Evolutionary conservation across 2,329 filamentous ascomycete species (phyloP).

Genomic region (Colletotrichum ledebouriae): DNA sequence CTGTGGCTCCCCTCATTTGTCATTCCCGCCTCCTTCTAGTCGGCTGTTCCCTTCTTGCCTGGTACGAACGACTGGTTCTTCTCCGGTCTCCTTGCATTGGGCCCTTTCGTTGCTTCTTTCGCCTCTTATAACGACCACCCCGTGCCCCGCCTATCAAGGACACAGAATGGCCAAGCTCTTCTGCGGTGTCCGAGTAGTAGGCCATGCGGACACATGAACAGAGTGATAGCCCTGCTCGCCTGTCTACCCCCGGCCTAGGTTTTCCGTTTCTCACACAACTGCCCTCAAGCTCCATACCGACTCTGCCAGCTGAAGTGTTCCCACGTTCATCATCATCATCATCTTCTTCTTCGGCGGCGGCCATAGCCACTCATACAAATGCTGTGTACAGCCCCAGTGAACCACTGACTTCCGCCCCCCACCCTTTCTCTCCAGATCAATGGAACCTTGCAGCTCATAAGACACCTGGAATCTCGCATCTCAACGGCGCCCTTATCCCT

Average conservation of each 20-base stretch:
- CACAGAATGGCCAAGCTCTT: slow-evolving; percentile 27
- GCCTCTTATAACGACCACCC: slow-evolving; percentile 13
- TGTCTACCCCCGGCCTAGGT: slow-evolving; percentile 20
- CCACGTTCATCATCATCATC: slow-evolving; percentile 33
- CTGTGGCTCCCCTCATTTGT: slow-evolving; percentile 34
- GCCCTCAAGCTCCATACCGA: background rate
- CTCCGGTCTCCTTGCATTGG: slow-evolving; percentile 34
- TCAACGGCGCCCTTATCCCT: slow-evolving; percentile 42
- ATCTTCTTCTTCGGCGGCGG: slow-evolving; percentile 16
- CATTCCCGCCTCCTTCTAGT: slow-evolving; percentile 28
- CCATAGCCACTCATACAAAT: slow-evolving; percentile 35
- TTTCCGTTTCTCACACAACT: background rate
- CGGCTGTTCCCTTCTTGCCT: slow-evolving; percentile 22
- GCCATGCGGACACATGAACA: slow-evolving; percentile 29
- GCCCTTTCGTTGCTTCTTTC: slow-evolving; percentile 26
- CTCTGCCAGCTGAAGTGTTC: slow-evolving; percentile 32
- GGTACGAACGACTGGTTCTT: slow-evolving; percentile 14
- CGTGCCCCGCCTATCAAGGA: slow-evolving; percentile 26
- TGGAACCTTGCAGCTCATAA: slow-evolving; percentile 43
- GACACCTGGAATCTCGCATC: slow-evolving; percentile 44
- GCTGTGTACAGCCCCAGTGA: slow-evolving; percentile 29
- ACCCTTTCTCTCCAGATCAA: slow-evolving; percentile 42
- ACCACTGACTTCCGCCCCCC: slow-evolving; percentile 32
- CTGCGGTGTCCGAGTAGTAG: slow-evolving; percentile 28
- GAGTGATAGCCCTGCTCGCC: slow-evolving; percentile 29